Percentiles rank a stretch among this genome's conserved stretches.
Conservation (phyloP, 2,329 filamentous ascomycete genomes). For the Dothiorella sarmentorum region DNA sequence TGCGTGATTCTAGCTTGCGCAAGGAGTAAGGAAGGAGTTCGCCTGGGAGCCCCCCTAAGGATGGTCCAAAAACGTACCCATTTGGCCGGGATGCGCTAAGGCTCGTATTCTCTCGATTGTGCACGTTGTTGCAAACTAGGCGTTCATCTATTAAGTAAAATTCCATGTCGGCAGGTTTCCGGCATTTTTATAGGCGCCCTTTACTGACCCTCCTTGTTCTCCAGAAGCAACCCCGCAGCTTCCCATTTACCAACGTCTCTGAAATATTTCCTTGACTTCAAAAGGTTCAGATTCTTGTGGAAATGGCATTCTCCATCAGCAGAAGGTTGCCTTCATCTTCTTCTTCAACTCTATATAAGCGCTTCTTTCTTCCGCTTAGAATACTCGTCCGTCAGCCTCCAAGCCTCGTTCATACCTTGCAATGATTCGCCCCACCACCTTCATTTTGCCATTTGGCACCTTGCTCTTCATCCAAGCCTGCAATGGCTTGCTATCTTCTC, state of each 20-base stretch:
- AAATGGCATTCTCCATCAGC: background rate
- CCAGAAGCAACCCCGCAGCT: background rate
- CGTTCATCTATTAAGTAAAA: constrained; percentile 1
- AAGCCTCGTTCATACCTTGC: too few species aligned
- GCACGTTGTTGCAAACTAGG: background rate
- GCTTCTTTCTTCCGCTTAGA: too few species aligned
- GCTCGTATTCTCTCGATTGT: background rate
- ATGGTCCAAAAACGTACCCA: background rate
- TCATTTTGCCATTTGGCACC: background rate
- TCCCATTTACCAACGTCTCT: background rate
- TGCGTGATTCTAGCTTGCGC: background rate
- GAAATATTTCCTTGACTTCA: background rate
- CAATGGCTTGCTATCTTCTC: background rate
- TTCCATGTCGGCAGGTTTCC: background rate
- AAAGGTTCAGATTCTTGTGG: background rate
- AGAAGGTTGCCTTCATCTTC: too few species aligned
- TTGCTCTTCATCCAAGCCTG: background rate
- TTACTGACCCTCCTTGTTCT: background rate
- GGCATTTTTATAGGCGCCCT: background rate
- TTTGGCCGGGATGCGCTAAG: background rate
- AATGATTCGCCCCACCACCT: background rate
- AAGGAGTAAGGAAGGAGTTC: background rate
- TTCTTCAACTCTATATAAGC: background rate
- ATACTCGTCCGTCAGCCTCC: too few species aligned
- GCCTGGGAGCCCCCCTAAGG: background rate